These are phyloP conservation scores for Teunomyces kruisii DNA, from an alignment of 805 yeast genomes.

Conservation along the genomic window DNA sequence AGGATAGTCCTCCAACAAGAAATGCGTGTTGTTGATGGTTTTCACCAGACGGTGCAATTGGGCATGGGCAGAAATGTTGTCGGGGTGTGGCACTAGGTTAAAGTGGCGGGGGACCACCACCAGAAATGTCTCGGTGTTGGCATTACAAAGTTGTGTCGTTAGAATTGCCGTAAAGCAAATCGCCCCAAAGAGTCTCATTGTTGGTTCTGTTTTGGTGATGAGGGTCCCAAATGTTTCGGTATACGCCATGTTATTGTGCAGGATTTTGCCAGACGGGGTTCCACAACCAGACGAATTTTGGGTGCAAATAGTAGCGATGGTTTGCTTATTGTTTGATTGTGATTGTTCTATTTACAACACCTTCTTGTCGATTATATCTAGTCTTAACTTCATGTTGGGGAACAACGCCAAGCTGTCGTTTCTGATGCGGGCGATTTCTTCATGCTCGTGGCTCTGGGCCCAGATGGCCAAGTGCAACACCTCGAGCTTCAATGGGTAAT, in stretches of 20 bases:
- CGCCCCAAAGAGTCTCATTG: background rate
- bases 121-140: conserved; percentile 39
- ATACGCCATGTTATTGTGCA: background rate
- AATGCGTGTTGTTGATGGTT: conserved; percentile 20
- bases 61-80: background rate
- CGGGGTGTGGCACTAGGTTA: conserved; percentile 25
- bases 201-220: background rate
- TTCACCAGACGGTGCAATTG: conserved; percentile 6
- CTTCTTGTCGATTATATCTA: background rate
- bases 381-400: conserved; percentile 6
- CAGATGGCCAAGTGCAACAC: background rate
- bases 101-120: conserved; percentile 35
- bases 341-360: too few relatives aligned
- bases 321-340: too few relatives aligned
- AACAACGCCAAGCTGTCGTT: conserved; percentile 2
- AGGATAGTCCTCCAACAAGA: conserved; percentile 24
- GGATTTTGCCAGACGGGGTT: too few relatives aligned
- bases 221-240: background rate
- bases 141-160: conserved; percentile 11
- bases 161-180: background rate
- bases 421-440: background rate
- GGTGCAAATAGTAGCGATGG: background rate
- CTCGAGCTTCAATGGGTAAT: background rate
- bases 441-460: background rate
- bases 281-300: too few relatives aligned